A percentile compares a stretch with the other conserved stretches of the same genome.
Evolutionary conservation across 305 asterid genomes (phyloP).

Genomic region (Fraxinus sp.): DNA sequence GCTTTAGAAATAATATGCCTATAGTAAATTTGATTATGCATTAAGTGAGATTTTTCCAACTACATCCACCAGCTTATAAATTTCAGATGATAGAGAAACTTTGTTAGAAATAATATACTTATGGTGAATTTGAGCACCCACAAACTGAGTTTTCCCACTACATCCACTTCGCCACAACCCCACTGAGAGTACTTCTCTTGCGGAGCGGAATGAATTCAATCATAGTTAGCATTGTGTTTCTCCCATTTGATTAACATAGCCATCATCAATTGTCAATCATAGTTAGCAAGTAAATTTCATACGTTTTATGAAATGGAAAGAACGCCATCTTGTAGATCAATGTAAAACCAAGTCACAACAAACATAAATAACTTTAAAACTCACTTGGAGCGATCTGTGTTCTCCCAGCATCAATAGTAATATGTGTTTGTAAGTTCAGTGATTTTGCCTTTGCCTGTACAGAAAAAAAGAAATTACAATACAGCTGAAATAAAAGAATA

Average conservation of each 20-base stretch:
- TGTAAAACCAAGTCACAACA: background rate
- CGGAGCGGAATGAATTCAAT: background rate
- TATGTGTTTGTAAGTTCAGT: conserved; percentile 70
- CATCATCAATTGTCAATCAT: background rate
- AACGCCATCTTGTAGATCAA: background rate
- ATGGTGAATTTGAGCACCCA: background rate
- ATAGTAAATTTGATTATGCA: background rate
- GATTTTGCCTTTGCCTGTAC: conserved; percentile 80
- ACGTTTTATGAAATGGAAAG: background rate
- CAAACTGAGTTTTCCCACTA: background rate
- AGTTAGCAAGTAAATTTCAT: background rate
- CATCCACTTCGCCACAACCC: background rate
- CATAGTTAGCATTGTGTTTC: background rate
- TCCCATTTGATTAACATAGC: background rate
- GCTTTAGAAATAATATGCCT: background rate
- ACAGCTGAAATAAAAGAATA: conserved; percentile 1
- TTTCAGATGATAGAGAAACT: background rate
- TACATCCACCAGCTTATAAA: background rate
- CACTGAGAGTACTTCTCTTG: background rate
- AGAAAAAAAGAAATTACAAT: conserved; percentile 19
- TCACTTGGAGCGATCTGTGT: conserved; percentile 98
- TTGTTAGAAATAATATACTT: background rate
- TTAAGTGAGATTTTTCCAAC: background rate
- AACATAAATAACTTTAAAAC: conserved; percentile 28
- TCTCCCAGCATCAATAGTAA: conserved; percentile 92